Conservation (phyloP, 805 yeast species). For the Candida caryicola region DNA sequence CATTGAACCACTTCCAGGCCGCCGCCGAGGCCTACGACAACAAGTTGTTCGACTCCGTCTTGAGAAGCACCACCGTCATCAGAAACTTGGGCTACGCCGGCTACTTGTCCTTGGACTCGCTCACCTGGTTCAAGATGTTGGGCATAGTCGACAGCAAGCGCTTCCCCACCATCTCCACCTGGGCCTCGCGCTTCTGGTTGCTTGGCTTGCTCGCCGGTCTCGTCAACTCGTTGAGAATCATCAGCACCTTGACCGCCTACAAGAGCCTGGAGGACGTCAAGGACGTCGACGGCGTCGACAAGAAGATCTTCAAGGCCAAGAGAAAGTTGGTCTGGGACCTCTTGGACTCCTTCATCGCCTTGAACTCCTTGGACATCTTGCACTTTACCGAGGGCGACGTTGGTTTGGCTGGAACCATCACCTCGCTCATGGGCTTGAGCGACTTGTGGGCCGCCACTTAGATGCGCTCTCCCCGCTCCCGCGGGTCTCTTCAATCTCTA, state of each 20-base stretch:
- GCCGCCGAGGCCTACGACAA: slow-evolving; percentile 67
- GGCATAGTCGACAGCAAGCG: slow-evolving; percentile 51
- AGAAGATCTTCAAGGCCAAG: slow-evolving; percentile 48
- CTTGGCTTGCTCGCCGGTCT: slow-evolving; percentile 64
- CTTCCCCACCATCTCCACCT: slow-evolving; percentile 50
- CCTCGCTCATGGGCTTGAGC: slow-evolving; percentile 74
- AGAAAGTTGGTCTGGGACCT: slow-evolving; percentile 74
- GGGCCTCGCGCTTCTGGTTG: slow-evolving; percentile 75
- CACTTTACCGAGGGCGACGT: slow-evolving; percentile 72
- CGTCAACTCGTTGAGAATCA: slow-evolving; percentile 55
- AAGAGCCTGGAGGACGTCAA: slow-evolving; percentile 17
- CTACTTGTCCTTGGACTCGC: slow-evolving; percentile 61
- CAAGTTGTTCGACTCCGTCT: slow-evolving; percentile 61
- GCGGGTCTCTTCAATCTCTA: background rate
- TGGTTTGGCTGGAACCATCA: slow-evolving; percentile 80
- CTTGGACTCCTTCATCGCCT: slow-evolving; percentile 72
- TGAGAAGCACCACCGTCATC: slow-evolving; percentile 50
- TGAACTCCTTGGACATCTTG: slow-evolving; percentile 60
- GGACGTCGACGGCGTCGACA: slow-evolving; percentile 31
- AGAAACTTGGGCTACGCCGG: slow-evolving; percentile 62
- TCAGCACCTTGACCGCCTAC: slow-evolving; percentile 23
- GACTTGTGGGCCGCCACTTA: slow-evolving; percentile 61
- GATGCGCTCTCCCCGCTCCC: background rate
- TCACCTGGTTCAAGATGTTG: slow-evolving; percentile 58
- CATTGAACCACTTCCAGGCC: slow-evolving; percentile 66